Evolutionary conservation across 257 asterid species (phyloP), one percentile per base, ranked within the genome.

Genomic region (Solanum paucissectum): DNA sequence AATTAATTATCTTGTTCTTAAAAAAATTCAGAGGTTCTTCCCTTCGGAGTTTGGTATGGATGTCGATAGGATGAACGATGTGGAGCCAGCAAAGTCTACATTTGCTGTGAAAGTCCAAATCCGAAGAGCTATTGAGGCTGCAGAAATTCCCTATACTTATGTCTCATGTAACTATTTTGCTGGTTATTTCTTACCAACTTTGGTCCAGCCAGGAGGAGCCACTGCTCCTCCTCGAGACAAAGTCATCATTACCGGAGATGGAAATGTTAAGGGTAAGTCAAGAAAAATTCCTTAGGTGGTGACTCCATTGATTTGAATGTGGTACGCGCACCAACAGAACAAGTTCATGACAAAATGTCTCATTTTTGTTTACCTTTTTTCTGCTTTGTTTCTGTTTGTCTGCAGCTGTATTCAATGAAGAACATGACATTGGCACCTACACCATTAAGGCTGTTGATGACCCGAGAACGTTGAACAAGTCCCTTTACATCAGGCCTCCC

Each of bases 21-120:
- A 83, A 40, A 12, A 36, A 36, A 36, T 64, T 55, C 90, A 96
- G 99, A 94, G 95, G 77, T 96, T 95, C 90, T 86, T 93, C n/a
- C 99, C 99, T 0, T 96, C 99, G 0, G 99, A 96, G 83, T 96
- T 93, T 64, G 96, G 98, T 12, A 87, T 90, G 74, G 99, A 96
- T 49, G 95, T 91, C 32, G 98, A 96, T 83, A 93, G 89, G 12
- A 12, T 89, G 2, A 90, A 92, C 2, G 95, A 95, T 1, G 96
- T 95, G 1, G 96, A 91, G 58, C 98, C 98, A 8, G 92, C 88
- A 0, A 93, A 91, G 86, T 91, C 93, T 2, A 27, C 88, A 21
- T 93, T 93, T 13, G 94, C 46, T 3, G 9, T 1, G 2, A 93
- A 94, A 89, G 90, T 76, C 10, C 81, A 87, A 55, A 66, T 93